Evolutionary conservation across 2,329 filamentous ascomycete species (phyloP).

Genomic region (Fusarium xylarioides): DNA sequence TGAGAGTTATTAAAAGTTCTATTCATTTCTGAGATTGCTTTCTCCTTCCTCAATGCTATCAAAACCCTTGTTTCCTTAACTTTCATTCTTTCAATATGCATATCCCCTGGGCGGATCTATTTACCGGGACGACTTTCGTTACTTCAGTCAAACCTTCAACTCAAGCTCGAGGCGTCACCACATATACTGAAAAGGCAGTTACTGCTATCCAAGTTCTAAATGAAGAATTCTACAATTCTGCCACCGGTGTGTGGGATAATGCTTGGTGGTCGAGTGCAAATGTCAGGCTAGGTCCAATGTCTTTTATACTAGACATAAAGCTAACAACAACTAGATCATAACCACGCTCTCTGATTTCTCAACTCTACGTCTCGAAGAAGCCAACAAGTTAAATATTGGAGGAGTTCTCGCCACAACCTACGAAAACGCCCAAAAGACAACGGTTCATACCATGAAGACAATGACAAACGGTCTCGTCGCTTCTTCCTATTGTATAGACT

Average conservation of each 20-base stretch:
- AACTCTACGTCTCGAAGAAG: constrained; percentile 44
- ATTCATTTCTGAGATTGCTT: neutral
- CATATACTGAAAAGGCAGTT: constrained; percentile 48
- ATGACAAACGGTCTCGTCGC: constrained; percentile 50
- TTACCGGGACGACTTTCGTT: constrained; percentile 32
- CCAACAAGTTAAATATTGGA: constrained; percentile 51
- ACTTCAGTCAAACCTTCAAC: constrained; percentile 20
- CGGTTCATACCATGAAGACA: constrained; percentile 51
- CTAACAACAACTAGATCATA: constrained; percentile 50
- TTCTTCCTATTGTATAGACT: constrained; percentile 50
- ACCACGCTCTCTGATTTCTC: constrained; percentile 68
- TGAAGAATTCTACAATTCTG: constrained; percentile 65
- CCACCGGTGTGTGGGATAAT: constrained; percentile 70
- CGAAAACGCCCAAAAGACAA: constrained; percentile 53
- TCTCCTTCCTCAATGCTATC: constrained; percentile 1
- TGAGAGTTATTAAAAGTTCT: constrained; percentile 17
- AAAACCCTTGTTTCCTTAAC: constrained; percentile 1
- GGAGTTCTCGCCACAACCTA: constrained; percentile 57
- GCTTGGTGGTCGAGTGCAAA: constrained; percentile 81
- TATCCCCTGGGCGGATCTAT: constrained; percentile 37
- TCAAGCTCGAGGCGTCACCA: constrained; percentile 27
- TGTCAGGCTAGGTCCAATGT: constrained; percentile 32
- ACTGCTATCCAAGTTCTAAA: constrained; percentile 59
- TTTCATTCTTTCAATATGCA: constrained; percentile 32
- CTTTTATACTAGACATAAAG: neutral